A percentile compares a stretch with the other conserved stretches of the same genome.
phyloP scores from a whole-genome alignment of 1,139 yeast genomes.

The Candida freyschussii region DNA sequence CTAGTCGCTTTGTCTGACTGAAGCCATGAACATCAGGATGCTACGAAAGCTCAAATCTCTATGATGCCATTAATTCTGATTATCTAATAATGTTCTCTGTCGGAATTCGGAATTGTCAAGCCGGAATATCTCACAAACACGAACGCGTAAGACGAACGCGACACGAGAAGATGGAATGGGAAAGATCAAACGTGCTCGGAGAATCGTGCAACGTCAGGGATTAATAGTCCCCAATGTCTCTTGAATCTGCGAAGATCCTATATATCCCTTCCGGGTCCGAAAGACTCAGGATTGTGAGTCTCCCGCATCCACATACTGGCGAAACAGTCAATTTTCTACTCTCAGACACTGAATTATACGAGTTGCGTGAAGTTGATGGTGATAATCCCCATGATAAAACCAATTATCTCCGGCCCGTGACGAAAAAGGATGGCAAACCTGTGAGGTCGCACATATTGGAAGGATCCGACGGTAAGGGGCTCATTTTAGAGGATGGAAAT shows the following conservation, averaged over 20 bases:
- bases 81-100: no score
- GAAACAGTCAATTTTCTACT: slow-evolving; percentile 8
- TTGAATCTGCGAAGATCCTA: slow-evolving; percentile 9
- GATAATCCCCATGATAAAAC: slow-evolving; percentile 19
- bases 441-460: slow-evolving; percentile 33
- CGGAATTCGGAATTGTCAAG: no score
- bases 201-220: no score
- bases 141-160: slow-evolving; percentile 3
- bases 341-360: slow-evolving; percentile 10
- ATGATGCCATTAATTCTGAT: no score
- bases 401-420: slow-evolving; percentile 20
- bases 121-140: slow-evolving; percentile 1
- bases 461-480: slow-evolving; percentile 18
- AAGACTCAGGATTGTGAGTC: slow-evolving; percentile 6
- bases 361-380: slow-evolving; percentile 11
- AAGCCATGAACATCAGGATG: no score
- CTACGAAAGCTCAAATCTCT: no score
- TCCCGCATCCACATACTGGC: slow-evolving; percentile 15
- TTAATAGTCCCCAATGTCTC: slow-evolving; percentile 8
- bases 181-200: no score
- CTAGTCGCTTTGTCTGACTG: no score
- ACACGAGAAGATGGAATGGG: background rate
- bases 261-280: slow-evolving; percentile 7
- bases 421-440: slow-evolving; percentile 26
- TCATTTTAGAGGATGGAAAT: slow-evolving; percentile 30